Base-by-base conservation (phyloP, 306 rosid genomes). In the Quercus mongolica region DNA sequence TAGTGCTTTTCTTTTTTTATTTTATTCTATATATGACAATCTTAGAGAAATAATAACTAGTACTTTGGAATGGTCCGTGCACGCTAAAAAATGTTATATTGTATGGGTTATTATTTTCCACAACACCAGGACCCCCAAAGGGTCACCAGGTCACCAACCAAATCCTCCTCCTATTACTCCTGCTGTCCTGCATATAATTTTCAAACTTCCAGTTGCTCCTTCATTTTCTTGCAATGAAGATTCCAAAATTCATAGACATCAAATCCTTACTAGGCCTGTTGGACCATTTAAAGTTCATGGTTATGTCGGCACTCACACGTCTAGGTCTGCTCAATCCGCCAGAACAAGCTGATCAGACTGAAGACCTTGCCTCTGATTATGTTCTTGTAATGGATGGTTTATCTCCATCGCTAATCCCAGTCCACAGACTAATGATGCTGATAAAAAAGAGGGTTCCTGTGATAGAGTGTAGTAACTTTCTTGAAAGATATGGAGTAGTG, bases 381-480 rank as follows among this genome's bases (percentile, higher is more conserved):
- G 70, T 79, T 17, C 75, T 79, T 19, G 13, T 73, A 26, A 23
- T 83, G 17, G 65, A 82, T 19, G 75, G 67, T 14, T 31, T 20
- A 51, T 73, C 57, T 31, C 80, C 80, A 1, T 79, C 69, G 1
- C 78, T 79, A 10, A 64, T 76, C 56, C 74, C 78, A 12, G 54
- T 68, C 12, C 67, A 69, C 23, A 56, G 9, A 44, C 55, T 85
- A 0, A 80, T 65, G 9, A 82, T 67, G 5, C 12, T 25, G 67
- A 79, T 82, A 74, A 82, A 79, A 82, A 72, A 61, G 62, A 77
- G 41, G 67, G 75, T 85, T 28, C 82, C 84, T 1, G 76, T 82
- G 1, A 44, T 54, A 1, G 73, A 76, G 30, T 77, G 56, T 9
- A 55, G 67, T 31, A 71, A 63, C 19, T 61, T 63, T 41, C 70